phyloP scores from a whole-genome alignment of 441 rosid species.

The Erodium trifolium region DNA sequence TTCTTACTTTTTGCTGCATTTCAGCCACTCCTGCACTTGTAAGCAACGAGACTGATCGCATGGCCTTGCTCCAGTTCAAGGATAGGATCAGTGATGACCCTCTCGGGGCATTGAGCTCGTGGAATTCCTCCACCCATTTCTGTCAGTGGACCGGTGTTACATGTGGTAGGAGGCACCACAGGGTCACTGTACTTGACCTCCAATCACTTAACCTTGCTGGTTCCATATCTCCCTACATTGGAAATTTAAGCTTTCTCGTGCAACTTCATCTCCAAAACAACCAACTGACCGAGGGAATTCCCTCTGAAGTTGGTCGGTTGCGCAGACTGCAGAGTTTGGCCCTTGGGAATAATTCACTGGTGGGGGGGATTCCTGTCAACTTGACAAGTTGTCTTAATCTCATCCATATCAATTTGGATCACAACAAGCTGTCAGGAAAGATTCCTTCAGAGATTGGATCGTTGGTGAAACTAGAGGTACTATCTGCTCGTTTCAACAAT shows the following conservation, averaged over 20 bases:
- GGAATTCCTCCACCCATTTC: constrained; percentile 15
- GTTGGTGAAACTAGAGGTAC: constrained; percentile 6
- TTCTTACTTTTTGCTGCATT: not conserved
- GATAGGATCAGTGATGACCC: not conserved
- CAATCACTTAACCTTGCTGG: constrained; percentile 5
- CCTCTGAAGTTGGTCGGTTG: constrained; percentile 11
- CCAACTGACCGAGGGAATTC: constrained; percentile 2
- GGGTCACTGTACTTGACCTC: constrained; percentile 14
- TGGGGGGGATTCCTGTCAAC: constrained; percentile 13
- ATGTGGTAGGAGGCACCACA: constrained; percentile 8
- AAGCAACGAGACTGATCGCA: constrained; percentile 14
- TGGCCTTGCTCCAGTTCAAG: constrained; percentile 6
- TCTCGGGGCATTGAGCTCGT: constrained; percentile 7
- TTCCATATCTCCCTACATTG: constrained; percentile 18
- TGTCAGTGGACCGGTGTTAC: constrained; percentile 19
- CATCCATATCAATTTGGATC: not conserved
- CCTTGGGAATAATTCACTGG: constrained; percentile 7
- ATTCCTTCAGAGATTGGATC: constrained; percentile 6
- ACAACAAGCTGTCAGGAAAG: constrained; percentile 7
- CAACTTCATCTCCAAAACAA: not conserved
- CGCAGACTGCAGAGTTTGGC: not conserved
- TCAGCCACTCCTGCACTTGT: not conserved
- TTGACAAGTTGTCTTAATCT: constrained; percentile 13
- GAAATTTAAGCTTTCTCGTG: constrained; percentile 18
- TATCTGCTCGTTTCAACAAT: not conserved